These are phyloP conservation scores for Claviceps lovelessii DNA, from an alignment of 2,329 filamentous ascomycete genomes.

Conservation along the genomic window DNA sequence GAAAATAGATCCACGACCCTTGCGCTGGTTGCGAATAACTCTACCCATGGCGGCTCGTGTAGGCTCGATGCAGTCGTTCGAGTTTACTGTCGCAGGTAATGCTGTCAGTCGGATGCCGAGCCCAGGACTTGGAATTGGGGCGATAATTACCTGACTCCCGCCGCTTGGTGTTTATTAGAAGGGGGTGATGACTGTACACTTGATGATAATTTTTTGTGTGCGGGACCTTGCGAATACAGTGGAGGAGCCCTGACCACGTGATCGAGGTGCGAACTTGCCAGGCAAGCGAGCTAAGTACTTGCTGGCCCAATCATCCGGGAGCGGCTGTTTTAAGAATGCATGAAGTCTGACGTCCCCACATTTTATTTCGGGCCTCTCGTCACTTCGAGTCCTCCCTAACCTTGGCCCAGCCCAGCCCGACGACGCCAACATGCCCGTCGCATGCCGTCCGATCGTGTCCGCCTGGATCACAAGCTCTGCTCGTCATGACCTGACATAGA, in stretches of 20 bases:
- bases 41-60: conserved; percentile 35
- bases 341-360: not conserved
- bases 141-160: conserved; percentile 24
- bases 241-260: conserved; percentile 25
- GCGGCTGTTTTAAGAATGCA: not conserved
- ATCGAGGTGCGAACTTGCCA: conserved; percentile 4
- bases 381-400: not conserved
- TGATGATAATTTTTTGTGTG: conserved; percentile 26
- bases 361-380: not conserved
- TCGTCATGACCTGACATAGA: not conserved
- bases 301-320: not conserved
- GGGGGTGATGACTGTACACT: conserved; percentile 14
- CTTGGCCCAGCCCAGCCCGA: not conserved
- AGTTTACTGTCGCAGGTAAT: conserved; percentile 13
- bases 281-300: conserved; percentile 4
- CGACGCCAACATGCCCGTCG: not conserved
- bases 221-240: conserved; percentile 11
- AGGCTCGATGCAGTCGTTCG: conserved; percentile 20
- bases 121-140: conserved; percentile 11
- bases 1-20: conserved; percentile 46
- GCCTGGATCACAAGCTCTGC: not conserved
- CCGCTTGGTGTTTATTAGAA: conserved; percentile 26
- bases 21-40: conserved; percentile 53
- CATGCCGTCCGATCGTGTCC: not conserved
- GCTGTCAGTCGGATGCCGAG: conserved; percentile 6